Conservation (phyloP, 2,329 filamentous ascomycete genomes). For the Aulographum hederae region DNA sequence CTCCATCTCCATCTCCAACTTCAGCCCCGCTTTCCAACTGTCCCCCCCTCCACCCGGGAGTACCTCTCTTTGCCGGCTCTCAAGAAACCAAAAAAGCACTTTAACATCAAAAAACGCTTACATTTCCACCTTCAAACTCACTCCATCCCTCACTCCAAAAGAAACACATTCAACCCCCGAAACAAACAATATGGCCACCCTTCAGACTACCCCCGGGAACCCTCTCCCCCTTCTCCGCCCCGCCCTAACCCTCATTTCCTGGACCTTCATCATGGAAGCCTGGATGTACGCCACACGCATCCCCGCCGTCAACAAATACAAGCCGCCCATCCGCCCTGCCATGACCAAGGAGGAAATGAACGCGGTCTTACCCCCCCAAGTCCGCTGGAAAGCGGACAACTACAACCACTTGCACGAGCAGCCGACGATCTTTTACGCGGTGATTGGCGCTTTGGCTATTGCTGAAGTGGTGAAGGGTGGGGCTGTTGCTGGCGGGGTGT, state of each 20-base stretch:
- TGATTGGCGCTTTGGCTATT: conserved; percentile 13
- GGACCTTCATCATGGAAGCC: conserved; percentile 23
- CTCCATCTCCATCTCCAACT: too few relatives aligned
- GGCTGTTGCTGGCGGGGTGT: conserved; percentile 9
- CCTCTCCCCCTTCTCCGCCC: conserved; percentile 3
- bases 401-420: conserved; percentile 26
- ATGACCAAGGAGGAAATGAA: conserved; percentile 12
- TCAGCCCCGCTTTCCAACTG: too few relatives aligned
- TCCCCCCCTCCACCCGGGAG: too few relatives aligned
- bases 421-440: conserved; percentile 26
- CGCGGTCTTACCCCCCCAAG: conserved; percentile 6
- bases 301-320: conserved; percentile 15
- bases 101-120: too few relatives aligned
- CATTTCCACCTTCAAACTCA: too few relatives aligned
- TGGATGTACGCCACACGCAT: conserved; percentile 23
- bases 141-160: too few relatives aligned
- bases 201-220: background rate
- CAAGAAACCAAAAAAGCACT: too few relatives aligned
- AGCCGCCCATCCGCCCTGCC: conserved; percentile 7
- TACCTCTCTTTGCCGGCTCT: too few relatives aligned
- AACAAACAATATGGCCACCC: too few relatives aligned
- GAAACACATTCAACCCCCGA: too few relatives aligned
- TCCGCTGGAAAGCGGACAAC: conserved; percentile 22
- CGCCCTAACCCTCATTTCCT: conserved; percentile 8
- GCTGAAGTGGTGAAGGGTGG: conserved; percentile 7